These are phyloP conservation scores for Fusarium sacchari DNA, from an alignment of 2,329 filamentous ascomycete genomes.

Conservation along the genomic window DNA sequence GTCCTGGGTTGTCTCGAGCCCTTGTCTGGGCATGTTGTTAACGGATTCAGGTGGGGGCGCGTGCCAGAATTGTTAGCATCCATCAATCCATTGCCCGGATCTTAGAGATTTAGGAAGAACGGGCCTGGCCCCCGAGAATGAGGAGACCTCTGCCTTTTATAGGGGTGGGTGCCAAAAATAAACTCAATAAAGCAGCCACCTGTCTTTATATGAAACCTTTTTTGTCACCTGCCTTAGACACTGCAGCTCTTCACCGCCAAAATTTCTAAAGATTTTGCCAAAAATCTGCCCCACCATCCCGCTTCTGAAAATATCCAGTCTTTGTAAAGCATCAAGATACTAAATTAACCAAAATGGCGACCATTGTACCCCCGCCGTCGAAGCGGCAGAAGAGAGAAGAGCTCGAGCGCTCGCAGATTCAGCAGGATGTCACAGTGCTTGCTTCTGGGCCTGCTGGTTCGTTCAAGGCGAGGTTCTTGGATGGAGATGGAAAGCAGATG, in stretches of 20 bases:
- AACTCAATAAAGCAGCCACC: not conserved
- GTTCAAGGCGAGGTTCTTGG: constrained; percentile 87
- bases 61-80: constrained; percentile 33
- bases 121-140: not conserved
- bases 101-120: not conserved
- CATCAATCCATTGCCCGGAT: too few species aligned
- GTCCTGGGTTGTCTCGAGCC: too few species aligned
- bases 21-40: constrained; percentile 28
- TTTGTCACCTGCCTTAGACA: not conserved
- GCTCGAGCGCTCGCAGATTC: constrained; percentile 74
- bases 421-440: constrained; percentile 75
- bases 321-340: constrained; percentile 4
- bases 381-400: constrained; percentile 86
- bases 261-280: constrained; percentile 46
- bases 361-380: constrained; percentile 82
- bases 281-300: constrained; percentile 45
- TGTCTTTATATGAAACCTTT: not conserved
- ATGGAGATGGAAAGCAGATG: constrained; percentile 79
- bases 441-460: constrained; percentile 77
- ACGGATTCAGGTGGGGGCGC: constrained; percentile 21
- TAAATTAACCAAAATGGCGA: constrained; percentile 70
- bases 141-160: not conserved
- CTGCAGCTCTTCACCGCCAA: constrained; percentile 45
- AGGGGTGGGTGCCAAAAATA: not conserved
- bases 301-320: constrained; percentile 15